Evolutionary conservation across 202 grass and related monocot genomes (phyloP), one percentile per base, ranked within the genome.

Genomic region (Hordeum pubiflorum): DNA sequence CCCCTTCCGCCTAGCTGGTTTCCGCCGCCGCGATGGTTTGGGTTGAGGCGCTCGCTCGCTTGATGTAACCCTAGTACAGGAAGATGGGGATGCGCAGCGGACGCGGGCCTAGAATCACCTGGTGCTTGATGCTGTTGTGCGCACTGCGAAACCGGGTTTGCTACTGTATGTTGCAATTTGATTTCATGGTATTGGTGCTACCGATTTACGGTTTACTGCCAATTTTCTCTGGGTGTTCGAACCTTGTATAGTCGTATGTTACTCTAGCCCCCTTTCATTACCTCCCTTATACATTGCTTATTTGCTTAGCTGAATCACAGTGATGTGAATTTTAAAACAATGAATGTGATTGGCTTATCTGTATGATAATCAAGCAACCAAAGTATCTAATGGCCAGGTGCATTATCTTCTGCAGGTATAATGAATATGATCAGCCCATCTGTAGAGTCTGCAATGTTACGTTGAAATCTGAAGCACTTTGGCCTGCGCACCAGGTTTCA

Each of bases 401-500:
- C 32, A 55, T 81, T 18, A 62, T 57, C 60, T 83, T 54, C 20
- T 85, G 69, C 79, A 95, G 96, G 84, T 95, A 95, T 79, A 98
- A 98, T 74, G 92, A 95, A 57, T 90, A 87, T 24, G 92, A 94
- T 62, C 96, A 95, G 77, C 88, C 90, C 44, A 87, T 91, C 87
- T 95, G 96, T 75, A 91, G 77, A 88, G 78, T 98, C 22, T 98
- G 96, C 81, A 98, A 98, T 63, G 48, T 95, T 33, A 78, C 85
- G 15, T 62, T 99, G 4, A 99, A 99, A 89, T 95, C 92, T 58
- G 96, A 99, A 65, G 91, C 96, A 73, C 73, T 85, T 44, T 99
- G 96, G 96, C 92, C 92, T 34, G 96, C 96, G 58, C 96, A 99
- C 74, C 92, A 95, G 89, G 90, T 91, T 82, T 99, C 96, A 17